Evolutionary conservation across 805 yeast species (phyloP), one percentile per base, ranked within the genome.

Genomic region (Geotrichum ghanense): DNA sequence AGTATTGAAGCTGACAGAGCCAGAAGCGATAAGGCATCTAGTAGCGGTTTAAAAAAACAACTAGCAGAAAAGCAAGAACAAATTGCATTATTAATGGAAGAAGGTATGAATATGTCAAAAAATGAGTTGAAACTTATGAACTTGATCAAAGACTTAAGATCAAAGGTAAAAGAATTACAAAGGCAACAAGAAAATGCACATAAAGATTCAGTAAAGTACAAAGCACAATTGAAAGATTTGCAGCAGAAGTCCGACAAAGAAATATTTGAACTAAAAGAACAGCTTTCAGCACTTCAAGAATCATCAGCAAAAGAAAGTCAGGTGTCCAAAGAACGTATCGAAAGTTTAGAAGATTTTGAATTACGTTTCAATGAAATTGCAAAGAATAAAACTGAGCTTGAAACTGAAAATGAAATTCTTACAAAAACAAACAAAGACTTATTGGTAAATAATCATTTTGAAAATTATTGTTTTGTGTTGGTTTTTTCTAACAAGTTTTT

Each of bases 31-130:
- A 55, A 50, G 37, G 20, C 27, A 10, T 19, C 48, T 10, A 31
- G 48, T 3, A 22, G 47, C 40, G 49, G 59, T 48, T 3, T 52
- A 57, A 47, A 54, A 48, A 51, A 67, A 54, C 51, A 71, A 63
- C 47, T 61, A 62, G 42, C 64, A 51, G 56, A 75, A 62, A 54
- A 81, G 67, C 85, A 88, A 45, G 72, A 68, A 10, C 74, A 78
- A 24, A 78, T 89, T 22, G 73, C 75, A 16, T 79, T 81, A 48
- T 65, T 89, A 23, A 58, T 83, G 57, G 77, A 74, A 46, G 95
- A 88, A 62, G 95, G 95, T 3, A 80, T 82, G 51, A 76, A 73
- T 21, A 63, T 87, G 34, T 78, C 92, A 0, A 72, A 73, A 49
- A 79, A 76, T 50, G 97, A 90, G 55, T 70, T 86, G 22, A 76